Evolutionary conservation across 495 filamentous ascomycete genomes (phyloP), one percentile per base, ranked within the genome.

Genomic region (Neurospora sp.): DNA sequence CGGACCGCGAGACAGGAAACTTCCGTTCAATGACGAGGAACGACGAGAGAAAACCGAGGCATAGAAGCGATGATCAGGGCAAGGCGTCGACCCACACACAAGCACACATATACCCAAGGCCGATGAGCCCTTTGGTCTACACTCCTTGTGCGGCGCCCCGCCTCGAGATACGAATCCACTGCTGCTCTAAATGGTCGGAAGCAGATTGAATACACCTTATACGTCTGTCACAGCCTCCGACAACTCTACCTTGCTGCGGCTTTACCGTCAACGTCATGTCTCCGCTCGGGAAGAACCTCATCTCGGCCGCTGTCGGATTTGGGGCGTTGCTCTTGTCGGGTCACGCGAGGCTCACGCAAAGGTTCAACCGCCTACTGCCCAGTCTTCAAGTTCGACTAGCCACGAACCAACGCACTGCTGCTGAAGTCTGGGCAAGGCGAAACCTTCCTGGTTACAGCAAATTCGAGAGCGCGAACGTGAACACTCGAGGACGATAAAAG

Each of bases 161-260:
- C 20, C 8, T 46, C 8, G n/a, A 2, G 10, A 0, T 23, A 2
- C n/a, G 4, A 20, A 12, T 9, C 44, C 8, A 48, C 46, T 48
- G 0, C 9, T 3, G n/a, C 44, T 48, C 4, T 0, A 48, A 23
- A 0, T 1, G 9, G n/a, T 5, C 0, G 8, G n/a, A 9, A 0
- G 1, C 23, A 11, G 44, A 20, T 10, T 20, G 18, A 10, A 0
- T n/a, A 10, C 44, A 11, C 20, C 5, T 44, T 44, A 3, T 0
- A 44, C 16, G 41, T 18, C 0, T n/a, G 41, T 18, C 16, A 44
- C 16, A 3, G n/a, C 44, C n/a, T 11, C 3, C 1, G n/a, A 6
- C 46, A 54, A 54, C 20, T 23, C 18, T 48, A 48, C 1, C 1
- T 11, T 23, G 1, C 10, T 2, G 4, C 12, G 10, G 1, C n/a